Evolutionary conservation across 495 filamentous ascomycete species (phyloP).

Genomic region (Trichoderma gamsii): DNA sequence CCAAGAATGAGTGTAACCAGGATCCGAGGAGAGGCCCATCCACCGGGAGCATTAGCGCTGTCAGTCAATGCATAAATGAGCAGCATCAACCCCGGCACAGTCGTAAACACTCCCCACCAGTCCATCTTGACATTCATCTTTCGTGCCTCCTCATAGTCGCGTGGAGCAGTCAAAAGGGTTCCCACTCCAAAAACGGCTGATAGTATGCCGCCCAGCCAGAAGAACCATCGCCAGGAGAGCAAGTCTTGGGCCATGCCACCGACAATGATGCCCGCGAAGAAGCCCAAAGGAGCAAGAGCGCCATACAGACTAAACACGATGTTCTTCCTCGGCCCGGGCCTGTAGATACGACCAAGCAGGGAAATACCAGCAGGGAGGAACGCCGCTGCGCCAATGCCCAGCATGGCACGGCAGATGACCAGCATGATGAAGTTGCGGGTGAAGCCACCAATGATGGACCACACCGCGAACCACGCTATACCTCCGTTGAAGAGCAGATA

Average conservation of each 20-base stretch:
- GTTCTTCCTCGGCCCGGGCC: constrained; percentile 82
- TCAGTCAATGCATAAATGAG: constrained; percentile 67
- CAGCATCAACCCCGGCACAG: constrained; percentile 52
- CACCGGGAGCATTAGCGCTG: constrained; percentile 51
- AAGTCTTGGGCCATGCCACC: constrained; percentile 64
- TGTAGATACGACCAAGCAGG: constrained; percentile 72
- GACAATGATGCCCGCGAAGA: constrained; percentile 77
- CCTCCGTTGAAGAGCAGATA: constrained; percentile 64
- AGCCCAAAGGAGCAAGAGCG: constrained; percentile 68
- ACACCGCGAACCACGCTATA: constrained; percentile 64
- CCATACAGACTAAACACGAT: constrained; percentile 78
- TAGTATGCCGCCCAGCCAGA: constrained; percentile 63
- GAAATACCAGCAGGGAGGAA: constrained; percentile 73
- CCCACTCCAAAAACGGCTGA: constrained; percentile 39
- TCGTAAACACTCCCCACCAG: constrained; percentile 33
- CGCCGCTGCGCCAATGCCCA: constrained; percentile 72
- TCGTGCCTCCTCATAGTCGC: constrained; percentile 46
- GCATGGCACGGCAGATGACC: constrained; percentile 68
- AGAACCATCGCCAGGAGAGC: constrained; percentile 69
- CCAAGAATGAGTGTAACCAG: constrained; percentile 48
- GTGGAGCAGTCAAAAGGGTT: constrained; percentile 34
- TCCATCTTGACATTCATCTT: constrained; percentile 42
- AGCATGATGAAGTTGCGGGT: constrained; percentile 64
- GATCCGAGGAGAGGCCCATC: constrained; percentile 63
- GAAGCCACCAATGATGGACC: constrained; percentile 69